A percentile compares a stretch with the other conserved stretches of the same genome.
These are phyloP conservation scores for Sarocladium brachiariae DNA, from an alignment of 2,329 filamentous ascomycete genomes.

Conservation along the genomic window DNA sequence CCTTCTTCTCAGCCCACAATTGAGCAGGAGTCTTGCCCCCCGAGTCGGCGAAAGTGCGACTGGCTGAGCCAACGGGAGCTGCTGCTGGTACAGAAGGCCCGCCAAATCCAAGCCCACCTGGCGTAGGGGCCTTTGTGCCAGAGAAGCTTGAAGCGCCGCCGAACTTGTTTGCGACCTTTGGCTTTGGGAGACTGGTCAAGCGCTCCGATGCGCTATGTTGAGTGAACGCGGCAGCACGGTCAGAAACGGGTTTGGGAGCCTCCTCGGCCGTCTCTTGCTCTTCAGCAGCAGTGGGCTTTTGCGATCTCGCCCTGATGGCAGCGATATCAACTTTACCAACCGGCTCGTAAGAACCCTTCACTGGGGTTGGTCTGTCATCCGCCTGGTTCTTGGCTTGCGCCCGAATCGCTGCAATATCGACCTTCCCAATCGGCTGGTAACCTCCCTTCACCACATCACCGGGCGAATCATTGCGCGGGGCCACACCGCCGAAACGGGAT, in stretches of 20 bases:
- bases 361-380: conserved; percentile 74
- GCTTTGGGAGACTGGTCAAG: conserved; percentile 83
- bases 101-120: conserved; percentile 59
- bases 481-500: conserved; percentile 48
- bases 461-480: conserved; percentile 35
- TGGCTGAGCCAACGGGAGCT: conserved; percentile 67
- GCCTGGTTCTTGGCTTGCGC: conserved; percentile 60
- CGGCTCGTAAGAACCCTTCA: conserved; percentile 92
- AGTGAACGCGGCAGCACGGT: conserved; percentile 68
- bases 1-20: conserved; percentile 96
- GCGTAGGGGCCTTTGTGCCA: conserved; percentile 84
- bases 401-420: conserved; percentile 91
- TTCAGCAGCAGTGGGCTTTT: conserved; percentile 48
- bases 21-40: conserved; percentile 96
- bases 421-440: conserved; percentile 92
- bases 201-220: conserved; percentile 60
- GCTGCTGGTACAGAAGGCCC: conserved; percentile 47
- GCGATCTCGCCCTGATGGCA: conserved; percentile 78
- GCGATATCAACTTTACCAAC: conserved; percentile 96
- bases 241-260: conserved; percentile 58
- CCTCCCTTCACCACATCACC: conserved; percentile 71
- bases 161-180: conserved; percentile 90
- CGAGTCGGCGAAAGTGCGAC: conserved; percentile 88
- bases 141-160: conserved; percentile 64
- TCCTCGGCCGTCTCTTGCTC: conserved; percentile 21